A percentile compares a stretch with the other conserved stretches of the same genome.
Evolutionary conservation across 345 rosid genomes (phyloP).

Genomic region (Rubroshorea leprosula): DNA sequence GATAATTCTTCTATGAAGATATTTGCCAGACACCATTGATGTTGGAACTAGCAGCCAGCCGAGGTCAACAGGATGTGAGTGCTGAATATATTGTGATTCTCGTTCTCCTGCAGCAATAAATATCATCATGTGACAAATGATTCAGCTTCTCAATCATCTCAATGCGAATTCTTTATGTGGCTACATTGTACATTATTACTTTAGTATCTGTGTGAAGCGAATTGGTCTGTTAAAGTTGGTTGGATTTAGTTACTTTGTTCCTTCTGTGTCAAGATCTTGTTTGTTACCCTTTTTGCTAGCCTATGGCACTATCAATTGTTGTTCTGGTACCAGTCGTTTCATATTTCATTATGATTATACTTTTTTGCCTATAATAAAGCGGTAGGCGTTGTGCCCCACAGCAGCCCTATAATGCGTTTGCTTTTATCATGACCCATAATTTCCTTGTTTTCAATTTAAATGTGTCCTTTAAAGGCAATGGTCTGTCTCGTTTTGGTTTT

Average conservation of each 20-base stretch:
- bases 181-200: background rate
- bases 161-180: background rate
- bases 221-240: background rate
- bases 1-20: constrained; percentile 31
- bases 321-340: too few species aligned
- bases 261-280: background rate
- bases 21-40: constrained; percentile 59
- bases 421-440: too few species aligned
- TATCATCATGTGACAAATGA: background rate
- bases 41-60: constrained; percentile 43
- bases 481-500: too few species aligned
- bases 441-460: too few species aligned
- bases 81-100: constrained; percentile 20
- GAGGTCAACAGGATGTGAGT: constrained; percentile 52
- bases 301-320: background rate
- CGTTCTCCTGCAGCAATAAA: constrained; percentile 15
- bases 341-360: too few species aligned
- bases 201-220: background rate
- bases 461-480: too few species aligned
- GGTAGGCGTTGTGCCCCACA: too few species aligned
- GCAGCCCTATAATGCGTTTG: too few species aligned
- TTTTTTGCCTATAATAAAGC: too few species aligned
- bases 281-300: background rate
- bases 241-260: background rate
- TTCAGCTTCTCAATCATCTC: background rate